Conservation (phyloP, 371 early-diverging fungal species). For the Batkoa obscura region DNA sequence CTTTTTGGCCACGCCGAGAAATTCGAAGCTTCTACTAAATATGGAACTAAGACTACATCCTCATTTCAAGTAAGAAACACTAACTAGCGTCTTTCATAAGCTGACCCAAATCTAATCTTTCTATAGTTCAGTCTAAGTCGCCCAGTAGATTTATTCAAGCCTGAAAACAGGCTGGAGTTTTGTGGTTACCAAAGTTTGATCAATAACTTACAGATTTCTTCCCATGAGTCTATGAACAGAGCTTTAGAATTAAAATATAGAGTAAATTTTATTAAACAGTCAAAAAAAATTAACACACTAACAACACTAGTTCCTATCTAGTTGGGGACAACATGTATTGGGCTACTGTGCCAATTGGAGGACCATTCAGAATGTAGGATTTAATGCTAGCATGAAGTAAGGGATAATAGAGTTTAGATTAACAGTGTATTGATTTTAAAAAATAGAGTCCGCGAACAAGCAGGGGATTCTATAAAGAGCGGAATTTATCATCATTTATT, state of each 20-base stretch:
- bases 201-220: constrained; percentile 8
- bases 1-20: constrained; percentile 7
- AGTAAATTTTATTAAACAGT: constrained; percentile 6
- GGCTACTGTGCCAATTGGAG: not conserved
- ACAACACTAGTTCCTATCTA: not conserved
- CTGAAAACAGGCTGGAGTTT: constrained; percentile 6
- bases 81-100: not conserved
- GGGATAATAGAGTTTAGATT: too few relatives aligned
- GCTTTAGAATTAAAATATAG: constrained; percentile 8
- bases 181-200: constrained; percentile 7
- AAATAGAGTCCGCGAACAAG: constrained; percentile 61
- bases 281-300: not conserved
- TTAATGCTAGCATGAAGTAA: not conserved
- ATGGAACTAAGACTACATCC: constrained; percentile 8
- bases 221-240: constrained; percentile 9
- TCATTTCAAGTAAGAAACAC: constrained; percentile 9
- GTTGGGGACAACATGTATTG: not conserved
- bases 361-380: not conserved
- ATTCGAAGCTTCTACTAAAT: constrained; percentile 7
- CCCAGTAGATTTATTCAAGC: constrained; percentile 9
- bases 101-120: not conserved
- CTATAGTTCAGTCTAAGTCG: constrained; percentile 9
- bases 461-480: constrained; percentile 75
- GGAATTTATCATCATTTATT: constrained; percentile 43
- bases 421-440: too few relatives aligned